A percentile compares a stretch with the other conserved stretches of the same genome.
phyloP scores from a whole-genome alignment of 495 filamentous ascomycete species.

The Trichodelitschia bisporula region DNA sequence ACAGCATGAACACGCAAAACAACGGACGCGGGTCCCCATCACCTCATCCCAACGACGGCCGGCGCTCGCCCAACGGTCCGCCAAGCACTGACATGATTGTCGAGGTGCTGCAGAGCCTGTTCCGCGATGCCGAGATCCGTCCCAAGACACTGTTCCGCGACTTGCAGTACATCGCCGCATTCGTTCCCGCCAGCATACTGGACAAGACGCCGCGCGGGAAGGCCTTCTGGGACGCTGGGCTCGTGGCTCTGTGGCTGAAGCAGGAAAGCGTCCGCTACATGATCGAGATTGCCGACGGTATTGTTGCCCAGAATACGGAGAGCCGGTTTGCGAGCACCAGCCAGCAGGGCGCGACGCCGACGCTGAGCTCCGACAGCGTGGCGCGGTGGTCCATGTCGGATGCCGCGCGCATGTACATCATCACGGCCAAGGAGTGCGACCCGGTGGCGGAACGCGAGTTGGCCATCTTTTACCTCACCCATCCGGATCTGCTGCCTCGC shows the following conservation, averaged over 20 bases:
- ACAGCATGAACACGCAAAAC: conserved; percentile 16
- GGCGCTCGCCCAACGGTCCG: conserved; percentile 5
- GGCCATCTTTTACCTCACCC: conserved; percentile 80
- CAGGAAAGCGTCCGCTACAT: conserved; percentile 73
- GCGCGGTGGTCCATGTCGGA: conserved; percentile 46
- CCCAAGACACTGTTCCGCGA: conserved; percentile 88
- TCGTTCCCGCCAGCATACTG: conserved; percentile 56
- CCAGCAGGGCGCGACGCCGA: conserved; percentile 6
- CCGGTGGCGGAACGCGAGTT: conserved; percentile 85
- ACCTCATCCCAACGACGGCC: conserved; percentile 4
- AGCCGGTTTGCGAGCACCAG: conserved; percentile 22
- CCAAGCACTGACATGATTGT: conserved; percentile 49
- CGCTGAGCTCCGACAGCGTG: conserved; percentile 12
- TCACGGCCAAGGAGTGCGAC: conserved; percentile 83
- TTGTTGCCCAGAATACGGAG: conserved; percentile 31
- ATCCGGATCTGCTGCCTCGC: conserved; percentile 67
- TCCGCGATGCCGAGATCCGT: conserved; percentile 49
- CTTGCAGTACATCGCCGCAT: conserved; percentile 82
- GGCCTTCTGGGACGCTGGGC: conserved; percentile 81
- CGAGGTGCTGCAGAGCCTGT: conserved; percentile 51
- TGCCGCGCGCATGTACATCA: conserved; percentile 78
- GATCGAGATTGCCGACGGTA: conserved; percentile 67
- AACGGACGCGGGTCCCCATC: conserved; percentile 11
- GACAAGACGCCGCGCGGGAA: conserved; percentile 74
- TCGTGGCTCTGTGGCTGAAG: conserved; percentile 72